Evolutionary conservation across 2,329 filamentous ascomycete species (phyloP).

Genomic region (Pseudocercospora fijiensis): DNA sequence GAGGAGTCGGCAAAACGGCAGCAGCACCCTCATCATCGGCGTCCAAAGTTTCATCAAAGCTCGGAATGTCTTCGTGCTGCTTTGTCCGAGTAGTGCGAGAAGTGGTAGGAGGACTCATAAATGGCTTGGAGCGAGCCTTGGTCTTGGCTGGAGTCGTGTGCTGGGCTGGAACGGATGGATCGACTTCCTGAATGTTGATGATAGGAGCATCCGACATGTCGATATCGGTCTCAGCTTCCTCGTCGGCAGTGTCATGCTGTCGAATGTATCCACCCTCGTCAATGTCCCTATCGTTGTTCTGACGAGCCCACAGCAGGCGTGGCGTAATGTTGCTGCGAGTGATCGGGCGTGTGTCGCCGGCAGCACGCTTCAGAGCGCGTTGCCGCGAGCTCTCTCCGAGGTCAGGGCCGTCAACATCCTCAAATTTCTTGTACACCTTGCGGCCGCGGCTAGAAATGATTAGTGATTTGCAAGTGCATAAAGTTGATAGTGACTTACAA

Average conservation of each 20-base stretch:
- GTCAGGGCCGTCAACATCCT: constrained; percentile 41
- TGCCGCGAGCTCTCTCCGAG: constrained; percentile 26
- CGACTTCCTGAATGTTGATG: constrained; percentile 23
- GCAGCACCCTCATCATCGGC: constrained; percentile 9
- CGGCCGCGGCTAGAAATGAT: constrained; percentile 66
- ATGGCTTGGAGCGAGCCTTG: constrained; percentile 12
- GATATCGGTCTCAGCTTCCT: constrained; percentile 58
- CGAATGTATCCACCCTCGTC: constrained; percentile 8
- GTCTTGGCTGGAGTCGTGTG: constrained; percentile 24
- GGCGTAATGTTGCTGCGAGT: constrained; percentile 71
- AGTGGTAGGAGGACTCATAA: constrained; percentile 24
- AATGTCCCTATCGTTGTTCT: constrained; percentile 19
- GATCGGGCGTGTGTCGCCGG: constrained; percentile 50
- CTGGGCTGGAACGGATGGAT: neutral
- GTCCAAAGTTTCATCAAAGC: constrained; percentile 17
- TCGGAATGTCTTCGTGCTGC: constrained; percentile 27
- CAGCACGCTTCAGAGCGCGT: constrained; percentile 39
- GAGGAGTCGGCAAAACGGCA: constrained; percentile 16
- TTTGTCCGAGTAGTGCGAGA: constrained; percentile 18
- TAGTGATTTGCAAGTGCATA: constrained; percentile 22
- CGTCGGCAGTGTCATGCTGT: constrained; percentile 55
- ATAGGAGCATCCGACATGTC: constrained; percentile 31
- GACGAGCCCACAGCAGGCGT: constrained; percentile 55
- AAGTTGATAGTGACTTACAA: constrained; percentile 62
- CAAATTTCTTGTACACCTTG: constrained; percentile 71